These are phyloP conservation scores for Cyberlindnera euphorbiae DNA, from an alignment of 805 yeast genomes.

Conservation along the genomic window DNA sequence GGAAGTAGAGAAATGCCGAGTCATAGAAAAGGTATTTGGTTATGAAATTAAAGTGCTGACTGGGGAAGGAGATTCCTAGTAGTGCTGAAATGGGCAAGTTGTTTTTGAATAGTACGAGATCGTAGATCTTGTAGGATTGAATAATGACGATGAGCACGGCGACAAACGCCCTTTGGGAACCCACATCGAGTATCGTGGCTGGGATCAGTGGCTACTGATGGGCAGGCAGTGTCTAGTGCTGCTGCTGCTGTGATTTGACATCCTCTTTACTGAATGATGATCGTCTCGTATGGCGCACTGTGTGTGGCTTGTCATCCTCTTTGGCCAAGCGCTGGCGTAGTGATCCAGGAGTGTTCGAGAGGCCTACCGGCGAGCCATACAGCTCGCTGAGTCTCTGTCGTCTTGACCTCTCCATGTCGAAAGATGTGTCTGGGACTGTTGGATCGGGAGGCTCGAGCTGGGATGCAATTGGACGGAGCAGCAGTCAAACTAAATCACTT, in stretches of 20 bases:
- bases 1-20: constrained; percentile 59
- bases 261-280: not conserved
- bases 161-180: constrained; percentile 68
- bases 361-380: constrained; percentile 18
- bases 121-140: constrained; percentile 86
- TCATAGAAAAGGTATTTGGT: constrained; percentile 73
- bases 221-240: constrained; percentile 1
- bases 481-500: no score
- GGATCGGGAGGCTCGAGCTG: not conserved
- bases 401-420: constrained; percentile 29
- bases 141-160: constrained; percentile 63
- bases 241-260: constrained; percentile 1
- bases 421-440: not conserved
- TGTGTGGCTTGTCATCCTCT: constrained; percentile 11
- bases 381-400: constrained; percentile 27
- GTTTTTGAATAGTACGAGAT: constrained; percentile 54
- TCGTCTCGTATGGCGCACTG: not conserved
- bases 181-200: constrained; percentile 58
- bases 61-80: constrained; percentile 32
- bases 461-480: no score
- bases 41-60: constrained; percentile 54
- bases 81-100: constrained; percentile 31
- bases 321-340: constrained; percentile 17
- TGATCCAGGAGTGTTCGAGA: constrained; percentile 13
- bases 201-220: constrained; percentile 49